phyloP scores from a whole-genome alignment of 208 protist species.

The Leptomonas pyrrhocoris region DNA sequence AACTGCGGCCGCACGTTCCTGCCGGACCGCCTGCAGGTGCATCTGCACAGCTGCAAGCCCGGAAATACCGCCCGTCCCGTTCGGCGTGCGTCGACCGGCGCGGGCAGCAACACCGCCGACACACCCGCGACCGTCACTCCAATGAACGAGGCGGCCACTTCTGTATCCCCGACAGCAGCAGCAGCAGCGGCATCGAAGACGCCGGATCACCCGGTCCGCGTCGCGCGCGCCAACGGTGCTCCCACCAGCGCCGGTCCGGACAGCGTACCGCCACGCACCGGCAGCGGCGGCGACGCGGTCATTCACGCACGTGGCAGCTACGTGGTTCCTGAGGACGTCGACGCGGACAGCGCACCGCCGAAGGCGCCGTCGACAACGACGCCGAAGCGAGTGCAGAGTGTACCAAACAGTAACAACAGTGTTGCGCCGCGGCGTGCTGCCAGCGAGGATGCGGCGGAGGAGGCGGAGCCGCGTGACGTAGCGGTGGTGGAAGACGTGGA shows the following conservation, averaged over 20 bases:
- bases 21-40: slow-evolving; percentile 88
- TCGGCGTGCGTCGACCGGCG: slow-evolving; percentile 37
- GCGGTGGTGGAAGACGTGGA: slow-evolving; percentile 26
- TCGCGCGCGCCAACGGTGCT: slow-evolving; percentile 19
- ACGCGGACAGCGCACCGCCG: not conserved
- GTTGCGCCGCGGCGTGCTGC: slow-evolving; percentile 9
- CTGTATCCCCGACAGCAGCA: not conserved
- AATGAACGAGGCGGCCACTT: too few species aligned
- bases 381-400: not conserved
- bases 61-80: slow-evolving; percentile 41
- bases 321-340: slow-evolving; percentile 4
- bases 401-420: not conserved
- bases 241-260: slow-evolving; percentile 22
- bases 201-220: slow-evolving; percentile 25
- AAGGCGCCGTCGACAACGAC: slow-evolving; percentile 11
- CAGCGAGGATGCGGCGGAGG: slow-evolving; percentile 10
- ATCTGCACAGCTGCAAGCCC: slow-evolving; percentile 88
- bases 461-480: slow-evolving; percentile 1
- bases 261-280: slow-evolving; percentile 15
- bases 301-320: slow-evolving; percentile 7
- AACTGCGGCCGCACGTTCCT: slow-evolving; percentile 92
- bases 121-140: too few species aligned
- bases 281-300: not conserved
- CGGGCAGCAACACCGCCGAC: not conserved
- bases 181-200: slow-evolving; percentile 4